Percentiles rank a stretch among this genome's conserved stretches.
phyloP scores from a whole-genome alignment of 2,329 filamentous ascomycete species.

The Epichloe uncinata region DNA sequence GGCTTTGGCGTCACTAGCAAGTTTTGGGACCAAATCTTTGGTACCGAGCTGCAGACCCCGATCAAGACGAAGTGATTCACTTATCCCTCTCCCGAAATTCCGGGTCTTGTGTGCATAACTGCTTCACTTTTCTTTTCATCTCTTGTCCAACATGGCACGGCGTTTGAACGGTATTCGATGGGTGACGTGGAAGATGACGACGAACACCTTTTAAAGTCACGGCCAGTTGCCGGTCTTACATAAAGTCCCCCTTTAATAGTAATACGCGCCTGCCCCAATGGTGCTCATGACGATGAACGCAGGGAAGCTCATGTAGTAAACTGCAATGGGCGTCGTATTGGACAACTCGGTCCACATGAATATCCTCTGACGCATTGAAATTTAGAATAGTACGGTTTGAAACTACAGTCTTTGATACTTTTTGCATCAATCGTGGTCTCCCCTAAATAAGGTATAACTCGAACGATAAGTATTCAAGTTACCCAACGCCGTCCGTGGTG shows the following conservation, averaged over 20 bases:
- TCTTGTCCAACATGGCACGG: slow-evolving; percentile 4
- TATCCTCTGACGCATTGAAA: neutral
- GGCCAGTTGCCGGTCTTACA: neutral
- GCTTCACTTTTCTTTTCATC: slow-evolving; percentile 6
- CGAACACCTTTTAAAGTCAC: neutral
- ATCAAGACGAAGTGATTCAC: slow-evolving; percentile 21
- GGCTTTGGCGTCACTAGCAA: slow-evolving; percentile 93
- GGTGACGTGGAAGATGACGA: neutral
- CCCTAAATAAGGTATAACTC: too few relatives aligned
- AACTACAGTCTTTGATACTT: too few relatives aligned
- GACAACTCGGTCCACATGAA: neutral
- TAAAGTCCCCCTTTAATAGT: neutral
- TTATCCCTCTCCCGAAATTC: neutral
- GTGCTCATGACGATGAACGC: slow-evolving; percentile 1
- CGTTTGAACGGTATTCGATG: slow-evolving; percentile 3
- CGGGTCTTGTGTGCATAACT: neutral
- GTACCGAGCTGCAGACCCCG: slow-evolving; percentile 56
- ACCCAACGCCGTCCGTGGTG: neutral
- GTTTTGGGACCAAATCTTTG: slow-evolving; percentile 91
- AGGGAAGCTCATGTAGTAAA: neutral
- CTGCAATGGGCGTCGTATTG: neutral
- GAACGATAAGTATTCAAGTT: too few relatives aligned
- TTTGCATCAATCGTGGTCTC: too few relatives aligned
- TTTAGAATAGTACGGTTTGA: too few relatives aligned
- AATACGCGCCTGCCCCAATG: neutral